These are phyloP conservation scores for Sarcodon sp. DNA, from an alignment of 768 basidiomycete genomes.

Conservation along the genomic window DNA sequence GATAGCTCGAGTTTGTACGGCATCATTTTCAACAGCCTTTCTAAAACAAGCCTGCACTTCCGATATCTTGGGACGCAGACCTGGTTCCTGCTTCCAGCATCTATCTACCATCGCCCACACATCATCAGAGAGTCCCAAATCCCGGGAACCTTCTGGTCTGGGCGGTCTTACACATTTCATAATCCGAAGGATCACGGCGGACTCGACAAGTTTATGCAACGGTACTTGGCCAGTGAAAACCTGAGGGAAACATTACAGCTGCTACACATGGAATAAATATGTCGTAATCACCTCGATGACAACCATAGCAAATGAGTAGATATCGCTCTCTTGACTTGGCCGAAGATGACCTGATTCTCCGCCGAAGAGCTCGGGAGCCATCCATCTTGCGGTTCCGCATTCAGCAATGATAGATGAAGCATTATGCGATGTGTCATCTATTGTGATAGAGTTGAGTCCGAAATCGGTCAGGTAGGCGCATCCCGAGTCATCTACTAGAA, in stretches of 20 bases:
- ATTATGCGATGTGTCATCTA: not conserved
- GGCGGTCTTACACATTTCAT: not conserved
- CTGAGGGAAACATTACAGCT: not conserved
- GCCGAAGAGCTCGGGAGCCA: not conserved
- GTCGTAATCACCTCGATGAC: not conserved
- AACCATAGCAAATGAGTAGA: not conserved
- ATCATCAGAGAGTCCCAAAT: not conserved
- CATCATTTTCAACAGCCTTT: too few relatives aligned
- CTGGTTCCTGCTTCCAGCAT: not conserved
- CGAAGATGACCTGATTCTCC: not conserved
- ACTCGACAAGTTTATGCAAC: not conserved
- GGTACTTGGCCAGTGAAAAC: conserved; percentile 1
- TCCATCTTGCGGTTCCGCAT: not conserved
- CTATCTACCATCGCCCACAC: not conserved
- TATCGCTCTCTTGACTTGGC: not conserved
- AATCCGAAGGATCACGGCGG: not conserved
- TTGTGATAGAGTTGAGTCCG: not conserved
- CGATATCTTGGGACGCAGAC: not conserved
- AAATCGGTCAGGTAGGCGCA: not conserved
- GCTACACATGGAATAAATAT: not conserved
- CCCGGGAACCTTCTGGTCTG: not conserved
- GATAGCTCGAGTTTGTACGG: too few relatives aligned
- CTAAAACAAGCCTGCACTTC: not conserved
- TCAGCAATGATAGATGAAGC: not conserved
- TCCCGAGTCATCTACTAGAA: not conserved